Percentiles rank a stretch among this genome's conserved stretches.
These are phyloP conservation scores for Mycena sp. DNA, from an alignment of 1,284 basidiomycete genomes.

Conservation along the genomic window DNA sequence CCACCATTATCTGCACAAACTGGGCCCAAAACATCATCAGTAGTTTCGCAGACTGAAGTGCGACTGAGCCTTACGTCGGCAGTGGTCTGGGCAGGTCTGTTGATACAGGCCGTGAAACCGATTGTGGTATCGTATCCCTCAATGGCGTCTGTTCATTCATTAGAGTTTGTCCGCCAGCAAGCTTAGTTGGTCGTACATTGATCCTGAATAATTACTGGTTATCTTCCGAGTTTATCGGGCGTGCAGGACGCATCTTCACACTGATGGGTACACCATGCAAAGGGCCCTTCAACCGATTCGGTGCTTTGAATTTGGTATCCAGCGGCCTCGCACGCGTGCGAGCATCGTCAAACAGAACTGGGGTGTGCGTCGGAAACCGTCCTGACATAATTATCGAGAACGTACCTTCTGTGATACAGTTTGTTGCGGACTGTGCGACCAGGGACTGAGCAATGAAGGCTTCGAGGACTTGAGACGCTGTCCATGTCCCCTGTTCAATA, in stretches of 20 bases:
- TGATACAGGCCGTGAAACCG: slow-evolving; percentile 79
- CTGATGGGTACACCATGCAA: slow-evolving; percentile 88
- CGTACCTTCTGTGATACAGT: slow-evolving; percentile 83
- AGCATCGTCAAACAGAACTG: slow-evolving; percentile 78
- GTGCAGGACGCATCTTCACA: slow-evolving; percentile 51
- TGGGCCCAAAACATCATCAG: slow-evolving; percentile 35
- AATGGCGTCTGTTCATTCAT: slow-evolving; percentile 59
- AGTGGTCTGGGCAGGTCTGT: slow-evolving; percentile 66
- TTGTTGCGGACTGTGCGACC: slow-evolving; percentile 73
- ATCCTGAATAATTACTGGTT: slow-evolving; percentile 13
- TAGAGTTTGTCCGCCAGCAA: neutral
- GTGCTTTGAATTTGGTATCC: slow-evolving; percentile 73
- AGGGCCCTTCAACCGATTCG: slow-evolving; percentile 72
- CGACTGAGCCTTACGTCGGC: slow-evolving; percentile 61
- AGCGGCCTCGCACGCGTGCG: slow-evolving; percentile 70
- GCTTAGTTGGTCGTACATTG: slow-evolving; percentile 17
- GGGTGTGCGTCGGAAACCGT: slow-evolving; percentile 15
- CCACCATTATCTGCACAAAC: slow-evolving; percentile 56
- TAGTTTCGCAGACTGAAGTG: too few relatives aligned
- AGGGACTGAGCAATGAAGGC: slow-evolving; percentile 79
- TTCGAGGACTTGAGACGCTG: slow-evolving; percentile 75
- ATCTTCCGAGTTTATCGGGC: neutral
- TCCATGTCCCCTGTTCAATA: slow-evolving; percentile 76
- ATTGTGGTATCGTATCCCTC: slow-evolving; percentile 75
- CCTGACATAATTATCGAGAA: neutral